Evolutionary conservation across 2,329 filamentous ascomycete species (phyloP).

Genomic region (Microsporum audouinii): DNA sequence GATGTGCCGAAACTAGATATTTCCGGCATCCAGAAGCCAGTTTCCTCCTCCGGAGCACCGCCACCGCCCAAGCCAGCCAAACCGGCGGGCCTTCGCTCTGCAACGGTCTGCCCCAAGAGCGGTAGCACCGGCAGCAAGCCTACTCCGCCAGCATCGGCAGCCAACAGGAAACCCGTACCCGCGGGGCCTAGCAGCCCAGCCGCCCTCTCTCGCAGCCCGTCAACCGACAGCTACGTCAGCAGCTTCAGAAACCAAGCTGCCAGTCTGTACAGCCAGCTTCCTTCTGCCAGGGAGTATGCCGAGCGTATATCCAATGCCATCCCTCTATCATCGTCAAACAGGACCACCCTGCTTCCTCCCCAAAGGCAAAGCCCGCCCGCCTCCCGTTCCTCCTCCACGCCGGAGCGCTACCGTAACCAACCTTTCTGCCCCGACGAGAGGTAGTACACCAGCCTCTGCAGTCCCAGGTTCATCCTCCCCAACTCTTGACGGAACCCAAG

Average conservation of each 20-base stretch:
- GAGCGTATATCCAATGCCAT: conserved; percentile 22
- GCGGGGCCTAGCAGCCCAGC: conserved; percentile 12
- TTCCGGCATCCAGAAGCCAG: conserved; percentile 12
- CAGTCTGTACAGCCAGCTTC: conserved; percentile 15
- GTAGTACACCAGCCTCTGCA: conserved; percentile 10
- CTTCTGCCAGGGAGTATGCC: conserved; percentile 12
- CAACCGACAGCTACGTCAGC: conserved; percentile 13
- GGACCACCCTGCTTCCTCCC: background rate
- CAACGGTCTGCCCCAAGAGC: conserved; percentile 7
- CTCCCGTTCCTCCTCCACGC: conserved; percentile 16
- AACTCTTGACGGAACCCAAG: conserved; percentile 1
- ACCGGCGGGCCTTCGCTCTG: conserved; percentile 24
- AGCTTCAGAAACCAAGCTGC: conserved; percentile 13
- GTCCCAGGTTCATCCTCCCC: background rate
- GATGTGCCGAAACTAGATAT: conserved; percentile 14
- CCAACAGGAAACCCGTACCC: conserved; percentile 16
- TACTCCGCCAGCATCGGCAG: background rate
- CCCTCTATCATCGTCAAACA: conserved; percentile 15
- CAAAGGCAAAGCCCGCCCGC: conserved; percentile 9
- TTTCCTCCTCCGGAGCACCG: conserved; percentile 22
- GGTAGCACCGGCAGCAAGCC: background rate
- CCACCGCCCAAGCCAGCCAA: conserved; percentile 36
- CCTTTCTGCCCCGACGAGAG: background rate
- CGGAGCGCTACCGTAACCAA: conserved; percentile 15
- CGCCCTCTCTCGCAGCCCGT: conserved; percentile 3